A percentile compares a stretch with the other conserved stretches of the same genome.
phyloP scores from a whole-genome alignment of 2,329 filamentous ascomycete species.

The Cordyceps javanica region DNA sequence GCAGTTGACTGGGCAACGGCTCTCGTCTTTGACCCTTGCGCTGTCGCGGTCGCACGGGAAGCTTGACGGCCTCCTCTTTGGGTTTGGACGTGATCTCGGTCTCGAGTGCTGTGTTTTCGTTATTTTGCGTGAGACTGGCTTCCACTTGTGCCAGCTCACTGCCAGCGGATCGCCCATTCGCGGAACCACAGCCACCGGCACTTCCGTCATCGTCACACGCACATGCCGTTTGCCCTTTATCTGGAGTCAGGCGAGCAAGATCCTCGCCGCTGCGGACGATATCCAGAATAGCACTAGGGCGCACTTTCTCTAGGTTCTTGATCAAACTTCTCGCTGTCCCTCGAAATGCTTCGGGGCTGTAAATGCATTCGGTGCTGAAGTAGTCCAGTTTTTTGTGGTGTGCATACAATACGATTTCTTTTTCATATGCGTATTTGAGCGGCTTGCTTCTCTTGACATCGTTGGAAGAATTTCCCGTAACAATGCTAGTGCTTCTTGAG shows the following conservation, averaged over 20 bases:
- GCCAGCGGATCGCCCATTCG: slow-evolving; percentile 58
- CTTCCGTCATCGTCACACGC: slow-evolving; percentile 32
- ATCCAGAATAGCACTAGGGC: slow-evolving; percentile 90
- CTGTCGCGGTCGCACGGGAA: slow-evolving; percentile 27
- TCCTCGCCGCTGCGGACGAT: slow-evolving; percentile 94
- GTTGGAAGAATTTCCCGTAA: slow-evolving; percentile 70
- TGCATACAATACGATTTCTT: slow-evolving; percentile 96
- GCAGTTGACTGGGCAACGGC: slow-evolving; percentile 40
- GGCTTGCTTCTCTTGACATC: slow-evolving; percentile 95
- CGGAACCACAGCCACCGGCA: slow-evolving; percentile 63
- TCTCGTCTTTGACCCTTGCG: slow-evolving; percentile 21
- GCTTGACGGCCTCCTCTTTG: slow-evolving; percentile 24
- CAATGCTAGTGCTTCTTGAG: slow-evolving; percentile 81
- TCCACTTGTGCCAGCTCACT: slow-evolving; percentile 82
- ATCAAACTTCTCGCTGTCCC: slow-evolving; percentile 87
- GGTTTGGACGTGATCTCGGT: slow-evolving; percentile 26
- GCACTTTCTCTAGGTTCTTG: slow-evolving; percentile 88
- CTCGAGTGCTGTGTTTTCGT: slow-evolving; percentile 21
- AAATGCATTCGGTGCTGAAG: slow-evolving; percentile 97
- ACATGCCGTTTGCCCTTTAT: slow-evolving; percentile 30
- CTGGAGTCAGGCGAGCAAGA: slow-evolving; percentile 69
- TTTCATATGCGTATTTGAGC: slow-evolving; percentile 96
- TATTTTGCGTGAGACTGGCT: slow-evolving; percentile 30
- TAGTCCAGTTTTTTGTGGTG: slow-evolving; percentile 97
- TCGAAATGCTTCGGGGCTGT: slow-evolving; percentile 93